Conservation (phyloP, 169 alveolate genomes). For the Plasmodium sp. region DNA sequence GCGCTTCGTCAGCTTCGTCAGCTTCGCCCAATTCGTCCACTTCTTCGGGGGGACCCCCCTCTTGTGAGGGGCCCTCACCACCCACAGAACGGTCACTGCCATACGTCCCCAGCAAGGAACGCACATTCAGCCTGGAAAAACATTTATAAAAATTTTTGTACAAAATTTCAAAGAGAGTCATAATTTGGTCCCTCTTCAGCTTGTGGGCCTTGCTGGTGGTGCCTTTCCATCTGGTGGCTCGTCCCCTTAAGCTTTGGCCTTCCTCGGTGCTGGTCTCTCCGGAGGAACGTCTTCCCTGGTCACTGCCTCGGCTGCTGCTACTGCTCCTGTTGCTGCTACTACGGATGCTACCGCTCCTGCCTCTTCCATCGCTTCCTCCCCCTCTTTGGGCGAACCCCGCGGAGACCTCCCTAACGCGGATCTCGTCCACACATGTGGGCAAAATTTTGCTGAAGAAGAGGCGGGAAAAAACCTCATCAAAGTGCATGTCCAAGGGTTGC, state of each 20-base stretch:
- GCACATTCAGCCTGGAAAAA: background rate
- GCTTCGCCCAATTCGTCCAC: background rate
- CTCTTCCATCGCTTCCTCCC: background rate
- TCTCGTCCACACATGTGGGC: constrained; percentile 1
- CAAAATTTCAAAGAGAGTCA: constrained; percentile 1
- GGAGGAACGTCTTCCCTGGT: background rate
- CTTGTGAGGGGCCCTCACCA: background rate
- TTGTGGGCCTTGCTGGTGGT: background rate
- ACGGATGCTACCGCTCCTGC: background rate
- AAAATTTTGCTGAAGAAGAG: background rate
- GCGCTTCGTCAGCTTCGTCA: background rate
- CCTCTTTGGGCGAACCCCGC: background rate
- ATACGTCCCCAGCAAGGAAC: constrained; percentile 2
- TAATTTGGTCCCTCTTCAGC: background rate
- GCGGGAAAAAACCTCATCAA: background rate
- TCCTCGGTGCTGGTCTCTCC: background rate
- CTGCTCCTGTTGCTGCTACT: background rate
- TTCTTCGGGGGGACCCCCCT: background rate
- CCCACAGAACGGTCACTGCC: background rate
- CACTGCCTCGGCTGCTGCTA: background rate
- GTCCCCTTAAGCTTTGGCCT: background rate
- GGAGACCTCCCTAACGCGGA: background rate
- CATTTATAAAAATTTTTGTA: constrained; percentile 3
- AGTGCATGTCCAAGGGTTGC: background rate
- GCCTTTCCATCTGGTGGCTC: background rate